Evolutionary conservation across 2,329 filamentous ascomycete species (phyloP).

Genomic region (Ceratocystis destructans): DNA sequence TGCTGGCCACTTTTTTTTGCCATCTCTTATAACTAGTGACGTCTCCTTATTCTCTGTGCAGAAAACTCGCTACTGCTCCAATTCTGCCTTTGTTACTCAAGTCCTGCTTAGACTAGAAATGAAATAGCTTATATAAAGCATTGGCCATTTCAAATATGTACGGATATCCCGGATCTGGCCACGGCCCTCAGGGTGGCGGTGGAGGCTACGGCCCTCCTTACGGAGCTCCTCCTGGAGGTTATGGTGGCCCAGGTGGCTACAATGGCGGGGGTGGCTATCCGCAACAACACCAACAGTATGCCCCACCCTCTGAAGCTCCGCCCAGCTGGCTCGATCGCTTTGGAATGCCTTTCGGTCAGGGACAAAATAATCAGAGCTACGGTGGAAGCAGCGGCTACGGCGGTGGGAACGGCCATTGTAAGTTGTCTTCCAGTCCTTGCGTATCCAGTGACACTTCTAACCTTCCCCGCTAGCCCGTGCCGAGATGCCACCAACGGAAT

Average conservation of each 20-base stretch:
- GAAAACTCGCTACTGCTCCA: too few species aligned
- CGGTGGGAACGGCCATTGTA: background rate
- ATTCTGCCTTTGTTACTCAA: background rate
- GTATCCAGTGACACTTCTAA: background rate
- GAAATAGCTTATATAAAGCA: background rate
- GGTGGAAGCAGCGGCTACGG: background rate
- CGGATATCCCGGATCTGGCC: constrained; percentile 19
- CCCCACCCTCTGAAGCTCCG: constrained; percentile 21
- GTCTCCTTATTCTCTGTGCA: background rate
- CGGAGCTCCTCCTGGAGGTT: constrained; percentile 20
- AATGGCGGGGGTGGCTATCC: constrained; percentile 25
- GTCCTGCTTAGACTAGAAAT: background rate
- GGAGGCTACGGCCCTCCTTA: constrained; percentile 18
- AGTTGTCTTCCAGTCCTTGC: background rate
- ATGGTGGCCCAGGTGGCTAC: constrained; percentile 21
- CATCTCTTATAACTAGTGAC: background rate
- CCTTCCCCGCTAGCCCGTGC: constrained; percentile 1
- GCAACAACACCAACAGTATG: constrained; percentile 21
- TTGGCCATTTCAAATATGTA: constrained; percentile 14
- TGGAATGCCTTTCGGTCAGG: constrained; percentile 18
- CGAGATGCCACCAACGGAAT: constrained; percentile 33
- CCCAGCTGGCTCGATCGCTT: constrained; percentile 20
- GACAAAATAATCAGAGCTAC: constrained; percentile 4
- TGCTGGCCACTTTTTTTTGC: background rate
- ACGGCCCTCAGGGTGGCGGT: constrained; percentile 18